Conservation (phyloP, 1,284 basidiomycete species). For the Sanghuangporus weigelae region DNA sequence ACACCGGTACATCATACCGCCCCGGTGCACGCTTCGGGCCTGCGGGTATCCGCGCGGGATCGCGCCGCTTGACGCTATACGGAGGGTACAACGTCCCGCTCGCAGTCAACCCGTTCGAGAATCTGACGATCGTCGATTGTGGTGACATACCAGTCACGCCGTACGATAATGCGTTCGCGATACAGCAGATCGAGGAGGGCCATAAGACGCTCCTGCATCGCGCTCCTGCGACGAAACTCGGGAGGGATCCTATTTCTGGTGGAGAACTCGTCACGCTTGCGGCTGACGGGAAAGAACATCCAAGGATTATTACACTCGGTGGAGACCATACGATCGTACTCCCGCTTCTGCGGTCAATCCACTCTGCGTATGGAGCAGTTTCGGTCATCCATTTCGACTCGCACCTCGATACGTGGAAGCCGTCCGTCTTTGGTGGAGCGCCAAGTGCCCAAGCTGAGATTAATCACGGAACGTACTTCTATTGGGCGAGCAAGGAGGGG, state of each 20-base stretch:
- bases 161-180: slow-evolving; percentile 65
- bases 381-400: slow-evolving; percentile 80
- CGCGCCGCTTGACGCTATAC: slow-evolving; percentile 65
- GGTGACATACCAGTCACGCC: slow-evolving; percentile 59
- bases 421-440: slow-evolving; percentile 63
- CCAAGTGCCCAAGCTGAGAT: slow-evolving; percentile 63
- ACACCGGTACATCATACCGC: slow-evolving; percentile 70
- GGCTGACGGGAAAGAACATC: slow-evolving; percentile 59
- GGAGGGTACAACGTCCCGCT: slow-evolving; percentile 75
- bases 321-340: slow-evolving; percentile 76
- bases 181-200: slow-evolving; percentile 67
- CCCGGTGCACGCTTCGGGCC: slow-evolving; percentile 79
- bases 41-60: slow-evolving; percentile 69
- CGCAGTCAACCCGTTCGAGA: slow-evolving; percentile 61
- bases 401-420: slow-evolving; percentile 70
- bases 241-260: slow-evolving; percentile 54
- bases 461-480: slow-evolving; percentile 76
- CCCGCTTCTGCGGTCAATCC: slow-evolving; percentile 58
- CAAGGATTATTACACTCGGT: slow-evolving; percentile 67
- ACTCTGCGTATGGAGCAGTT: slow-evolving; percentile 65
- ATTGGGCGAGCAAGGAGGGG: slow-evolving; percentile 72
- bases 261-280: slow-evolving; percentile 48
- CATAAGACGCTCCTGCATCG: slow-evolving; percentile 61
- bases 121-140: slow-evolving; percentile 66
- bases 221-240: slow-evolving; percentile 51